Conservation (phyloP, 2,329 filamentous ascomycete species). For the Penicillium digitatum region DNA sequence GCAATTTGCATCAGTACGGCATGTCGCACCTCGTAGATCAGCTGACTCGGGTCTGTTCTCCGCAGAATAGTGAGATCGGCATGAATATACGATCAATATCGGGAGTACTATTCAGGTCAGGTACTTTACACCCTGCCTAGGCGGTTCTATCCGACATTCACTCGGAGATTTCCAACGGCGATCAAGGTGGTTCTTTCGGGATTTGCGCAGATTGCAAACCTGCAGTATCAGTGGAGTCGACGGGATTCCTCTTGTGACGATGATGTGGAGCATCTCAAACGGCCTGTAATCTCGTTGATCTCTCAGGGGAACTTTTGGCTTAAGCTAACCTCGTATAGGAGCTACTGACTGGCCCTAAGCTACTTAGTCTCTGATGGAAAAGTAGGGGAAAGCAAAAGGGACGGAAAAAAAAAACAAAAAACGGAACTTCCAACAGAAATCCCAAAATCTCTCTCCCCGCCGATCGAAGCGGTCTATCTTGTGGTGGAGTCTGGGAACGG, state of each 20-base stretch:
- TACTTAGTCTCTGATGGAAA: neutral
- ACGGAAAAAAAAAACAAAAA: neutral
- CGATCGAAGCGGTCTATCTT: slow-evolving; percentile 23
- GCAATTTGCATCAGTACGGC: neutral
- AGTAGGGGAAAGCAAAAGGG: neutral
- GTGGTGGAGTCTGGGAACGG: slow-evolving; percentile 22
- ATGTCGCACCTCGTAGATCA: neutral
- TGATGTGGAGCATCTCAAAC: slow-evolving; percentile 13
- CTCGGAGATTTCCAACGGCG: neutral
- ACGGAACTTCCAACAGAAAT: neutral
- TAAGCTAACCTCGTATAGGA: neutral
- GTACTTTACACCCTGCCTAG: neutral
- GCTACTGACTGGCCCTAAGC: neutral
- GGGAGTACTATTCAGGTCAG: neutral
- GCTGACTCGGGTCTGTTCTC: neutral
- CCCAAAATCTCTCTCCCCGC: slow-evolving; percentile 12
- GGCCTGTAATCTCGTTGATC: slow-evolving; percentile 8
- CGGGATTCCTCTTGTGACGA: slow-evolving; percentile 13
- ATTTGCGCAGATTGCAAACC: slow-evolving; percentile 14
- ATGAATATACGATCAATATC: neutral
- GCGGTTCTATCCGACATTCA: neutral
- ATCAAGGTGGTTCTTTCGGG: slow-evolving; percentile 16
- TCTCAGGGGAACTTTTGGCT: slow-evolving; percentile 1
- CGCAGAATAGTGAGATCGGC: neutral
- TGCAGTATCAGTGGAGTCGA: slow-evolving; percentile 13